Base-by-base conservation (phyloP, 106 monocot genomes). In the Acorus calamus region DNA sequence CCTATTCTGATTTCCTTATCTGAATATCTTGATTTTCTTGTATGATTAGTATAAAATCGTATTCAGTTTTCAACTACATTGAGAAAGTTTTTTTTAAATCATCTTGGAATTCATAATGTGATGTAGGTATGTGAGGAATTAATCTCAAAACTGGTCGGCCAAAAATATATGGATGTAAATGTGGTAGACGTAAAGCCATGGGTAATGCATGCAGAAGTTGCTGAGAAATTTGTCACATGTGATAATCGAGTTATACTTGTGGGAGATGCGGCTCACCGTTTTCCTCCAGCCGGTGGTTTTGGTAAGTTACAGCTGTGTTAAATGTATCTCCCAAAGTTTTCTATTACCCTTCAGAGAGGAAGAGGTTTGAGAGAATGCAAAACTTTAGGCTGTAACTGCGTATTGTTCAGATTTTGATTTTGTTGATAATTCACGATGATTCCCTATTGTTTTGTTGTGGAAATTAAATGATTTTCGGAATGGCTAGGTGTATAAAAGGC, bases 131-230 rank as follows among this genome's bases (percentile, higher is more conserved):
- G 96, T 66, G 75, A 92, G 66, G 69, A 79, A 67, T 88, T 98
- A 66, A 98, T 98, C 66, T 77, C 72, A 59, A 88, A 88, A 60
- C 59, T 98, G 56, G 87, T 78, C 50, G 96, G 96, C 6, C 63
- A 75, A 64, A 74, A 84, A 49, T 79, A 79, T 61, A 50, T 56
- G 5, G 91, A 98, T 71, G 45, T 98, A 14, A 46, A 88, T 45
- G 61, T 98, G 59, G 42, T 83, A 67, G 96, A 98, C 61, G 76
- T 88, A 81, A 98, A 98, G 75, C 85, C 96, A 73, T 98, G 96
- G 96, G 85, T 79, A 43, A 98, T 98, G 96, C 84, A 98, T 83
- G 96, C 91, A 60, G 91, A 98, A 79, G 88, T 98, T 83, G 96
- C 96, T 55, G 85, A 92, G 77, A 81, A 80, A 11, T 94, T 82